Evolutionary conservation across 345 rosid species (phyloP).

Genomic region (Bruguiera gymnorhiza): DNA sequence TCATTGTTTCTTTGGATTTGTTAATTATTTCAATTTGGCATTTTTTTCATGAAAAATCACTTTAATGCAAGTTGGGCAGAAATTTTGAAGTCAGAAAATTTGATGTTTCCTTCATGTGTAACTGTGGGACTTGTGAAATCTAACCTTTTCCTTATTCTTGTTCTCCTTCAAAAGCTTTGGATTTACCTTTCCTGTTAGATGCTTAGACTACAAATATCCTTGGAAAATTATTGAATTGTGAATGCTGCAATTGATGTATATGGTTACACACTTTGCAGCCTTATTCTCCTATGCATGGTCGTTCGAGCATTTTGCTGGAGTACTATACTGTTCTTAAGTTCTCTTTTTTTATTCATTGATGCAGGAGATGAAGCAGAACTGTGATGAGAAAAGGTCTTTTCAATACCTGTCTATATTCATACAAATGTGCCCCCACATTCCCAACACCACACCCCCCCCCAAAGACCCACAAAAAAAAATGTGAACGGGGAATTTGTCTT

Average conservation of each 20-base stretch:
- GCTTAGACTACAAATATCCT: neutral
- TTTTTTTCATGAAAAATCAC: neutral
- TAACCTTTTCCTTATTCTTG: neutral
- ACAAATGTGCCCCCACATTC: neutral
- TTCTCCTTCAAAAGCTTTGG: neutral
- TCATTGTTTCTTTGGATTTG: neutral
- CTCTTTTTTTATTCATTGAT: conserved; percentile 16
- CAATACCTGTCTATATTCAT: neutral
- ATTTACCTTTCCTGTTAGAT: no score
- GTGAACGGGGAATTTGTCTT: conserved; percentile 1
- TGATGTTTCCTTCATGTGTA: no score
- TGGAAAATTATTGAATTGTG: neutral
- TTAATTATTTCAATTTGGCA: neutral
- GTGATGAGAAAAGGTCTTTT: conserved; percentile 79
- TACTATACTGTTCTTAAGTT: neutral
- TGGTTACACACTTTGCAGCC: neutral
- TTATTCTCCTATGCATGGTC: neutral
- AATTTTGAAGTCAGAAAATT: no score
- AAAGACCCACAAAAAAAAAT: no score
- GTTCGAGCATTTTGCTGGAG: conserved; percentile 8
- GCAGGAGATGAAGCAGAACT: conserved; percentile 97
- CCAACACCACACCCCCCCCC: neutral
- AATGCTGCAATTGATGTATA: neutral
- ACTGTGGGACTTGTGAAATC: no score
- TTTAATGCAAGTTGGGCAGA: no score